Percentiles rank a stretch among this genome's conserved stretches.
Conservation (phyloP, 306 rosid species). For the Prunus armeniaca region DNA sequence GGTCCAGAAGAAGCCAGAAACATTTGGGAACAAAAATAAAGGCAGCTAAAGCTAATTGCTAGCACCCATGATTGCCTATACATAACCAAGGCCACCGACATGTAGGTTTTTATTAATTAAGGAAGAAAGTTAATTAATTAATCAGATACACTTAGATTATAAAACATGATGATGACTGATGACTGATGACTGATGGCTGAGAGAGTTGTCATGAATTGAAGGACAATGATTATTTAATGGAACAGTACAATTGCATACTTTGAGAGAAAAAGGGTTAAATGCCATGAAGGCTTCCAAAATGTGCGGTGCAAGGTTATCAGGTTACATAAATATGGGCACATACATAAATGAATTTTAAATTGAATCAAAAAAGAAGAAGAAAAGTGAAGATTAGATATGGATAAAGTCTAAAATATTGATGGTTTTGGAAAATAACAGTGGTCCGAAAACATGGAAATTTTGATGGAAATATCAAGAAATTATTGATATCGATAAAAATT, state of each 20-base stretch:
- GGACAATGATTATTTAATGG: conserved; percentile 40
- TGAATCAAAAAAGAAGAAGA: too few relatives aligned
- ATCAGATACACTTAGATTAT: conserved; percentile 25
- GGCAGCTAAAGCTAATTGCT: conserved; percentile 30
- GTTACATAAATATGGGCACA: background rate
- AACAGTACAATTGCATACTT: conserved; percentile 62
- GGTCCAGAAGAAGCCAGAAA: conserved; percentile 27
- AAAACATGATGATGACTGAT: conserved; percentile 8
- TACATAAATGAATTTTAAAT: background rate
- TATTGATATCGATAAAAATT: too few relatives aligned
- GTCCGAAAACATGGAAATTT: fast-evolving
- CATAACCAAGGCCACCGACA: conserved; percentile 62
- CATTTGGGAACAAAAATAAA: conserved; percentile 34
- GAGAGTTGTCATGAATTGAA: conserved; percentile 8
- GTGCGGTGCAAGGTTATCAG: background rate
- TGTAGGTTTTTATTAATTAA: conserved; percentile 21
- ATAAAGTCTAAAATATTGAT: too few relatives aligned
- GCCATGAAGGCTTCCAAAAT: background rate
- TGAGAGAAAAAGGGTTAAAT: background rate
- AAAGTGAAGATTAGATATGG: too few relatives aligned
- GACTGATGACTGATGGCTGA: background rate
- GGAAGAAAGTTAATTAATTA: conserved; percentile 17
- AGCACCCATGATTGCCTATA: conserved; percentile 44
- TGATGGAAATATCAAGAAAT: fast-evolving
- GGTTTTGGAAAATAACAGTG: too few relatives aligned